Percentiles rank a stretch among this genome's conserved stretches.
These are phyloP conservation scores for Sugiyamaella marilandica DNA, from an alignment of 805 yeast genomes.

Conservation along the genomic window DNA sequence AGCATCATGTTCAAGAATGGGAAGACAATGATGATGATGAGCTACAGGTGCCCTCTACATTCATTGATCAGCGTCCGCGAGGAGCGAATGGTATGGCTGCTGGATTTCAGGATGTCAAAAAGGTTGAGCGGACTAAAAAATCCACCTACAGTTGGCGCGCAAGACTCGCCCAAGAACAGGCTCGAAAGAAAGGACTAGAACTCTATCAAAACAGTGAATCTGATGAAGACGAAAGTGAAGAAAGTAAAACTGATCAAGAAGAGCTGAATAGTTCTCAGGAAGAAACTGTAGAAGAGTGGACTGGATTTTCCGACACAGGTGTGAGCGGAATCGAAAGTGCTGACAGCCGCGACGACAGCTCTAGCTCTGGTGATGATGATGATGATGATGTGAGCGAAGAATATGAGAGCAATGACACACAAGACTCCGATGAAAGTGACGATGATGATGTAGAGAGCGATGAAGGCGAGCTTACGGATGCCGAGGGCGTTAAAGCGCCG, in stretches of 20 bases:
- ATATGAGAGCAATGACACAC: slow-evolving; percentile 12
- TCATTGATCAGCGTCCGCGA: slow-evolving; percentile 68
- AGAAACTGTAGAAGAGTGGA: slow-evolving; percentile 20
- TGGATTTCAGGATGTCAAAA: slow-evolving; percentile 39
- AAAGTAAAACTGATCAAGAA: slow-evolving; percentile 26
- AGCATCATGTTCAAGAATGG: slow-evolving; percentile 62
- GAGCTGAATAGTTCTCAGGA: slow-evolving; percentile 19
- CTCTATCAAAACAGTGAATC: slow-evolving; percentile 25
- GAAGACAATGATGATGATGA: slow-evolving; percentile 29
- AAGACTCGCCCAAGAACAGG: slow-evolving; percentile 42
- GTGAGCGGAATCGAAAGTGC: slow-evolving; percentile 9
- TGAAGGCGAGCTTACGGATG: slow-evolving; percentile 23
- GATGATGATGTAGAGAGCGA: slow-evolving; percentile 37
- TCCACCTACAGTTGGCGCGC: slow-evolving; percentile 74
- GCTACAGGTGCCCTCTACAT: slow-evolving; percentile 37
- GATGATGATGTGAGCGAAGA: slow-evolving; percentile 27
- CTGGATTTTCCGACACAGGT: slow-evolving; percentile 8
- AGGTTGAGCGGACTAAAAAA: slow-evolving; percentile 37
- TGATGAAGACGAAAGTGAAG: slow-evolving; percentile 23
- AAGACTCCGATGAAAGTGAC: slow-evolving; percentile 30
- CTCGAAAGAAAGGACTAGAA: slow-evolving; percentile 30
- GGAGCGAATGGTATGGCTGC: slow-evolving; percentile 54
- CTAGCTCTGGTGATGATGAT: slow-evolving; percentile 21
- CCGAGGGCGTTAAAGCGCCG: slow-evolving; percentile 38
- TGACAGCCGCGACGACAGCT: slow-evolving; percentile 7